Percentiles rank a stretch among this genome's conserved stretches.
Conservation (phyloP, 768 basidiomycete genomes). For the Termitomyces heimii region DNA sequence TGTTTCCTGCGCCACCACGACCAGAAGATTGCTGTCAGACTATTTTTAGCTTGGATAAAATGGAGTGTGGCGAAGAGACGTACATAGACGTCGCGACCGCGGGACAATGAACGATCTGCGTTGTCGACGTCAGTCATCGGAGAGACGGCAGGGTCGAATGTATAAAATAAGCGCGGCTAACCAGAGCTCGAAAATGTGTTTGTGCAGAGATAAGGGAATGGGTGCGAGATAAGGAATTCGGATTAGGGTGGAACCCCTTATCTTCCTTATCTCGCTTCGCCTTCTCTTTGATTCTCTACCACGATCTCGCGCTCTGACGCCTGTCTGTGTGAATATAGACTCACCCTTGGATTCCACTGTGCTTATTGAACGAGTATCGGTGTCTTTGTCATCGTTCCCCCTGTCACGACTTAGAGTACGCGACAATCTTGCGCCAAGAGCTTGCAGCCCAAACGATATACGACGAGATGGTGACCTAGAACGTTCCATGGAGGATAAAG, state of each 20-base stretch:
- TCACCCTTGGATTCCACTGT: slow-evolving; percentile 7
- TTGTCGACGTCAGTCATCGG: not conserved
- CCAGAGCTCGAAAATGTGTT: not conserved
- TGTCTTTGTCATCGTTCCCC: slow-evolving; percentile 2
- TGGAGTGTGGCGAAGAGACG: slow-evolving; percentile 18
- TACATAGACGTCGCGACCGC: slow-evolving; percentile 57
- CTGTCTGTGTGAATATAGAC: not conserved
- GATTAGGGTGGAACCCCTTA: not conserved
- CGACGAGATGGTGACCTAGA: slow-evolving; percentile 10
- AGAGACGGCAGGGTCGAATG: not conserved
- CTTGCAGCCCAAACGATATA: slow-evolving; percentile 5
- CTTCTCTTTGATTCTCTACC: not conserved
- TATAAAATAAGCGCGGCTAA: not conserved
- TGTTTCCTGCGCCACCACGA: slow-evolving; percentile 70
- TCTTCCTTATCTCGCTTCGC: slow-evolving; percentile 3
- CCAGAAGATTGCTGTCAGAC: slow-evolving; percentile 47
- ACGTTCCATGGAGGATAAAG: not conserved
- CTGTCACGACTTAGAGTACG: slow-evolving; percentile 9
- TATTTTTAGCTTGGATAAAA: not conserved
- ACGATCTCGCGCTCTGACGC: not conserved
- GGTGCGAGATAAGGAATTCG: not conserved
- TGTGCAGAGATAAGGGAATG: not conserved
- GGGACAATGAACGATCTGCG: slow-evolving; percentile 45
- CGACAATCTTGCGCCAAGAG: slow-evolving; percentile 9
- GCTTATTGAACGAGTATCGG: slow-evolving; percentile 2